Evolutionary conservation across 305 asterid species (phyloP), one percentile per base, ranked within the genome.

Genomic region (Nicotiana rustica): DNA sequence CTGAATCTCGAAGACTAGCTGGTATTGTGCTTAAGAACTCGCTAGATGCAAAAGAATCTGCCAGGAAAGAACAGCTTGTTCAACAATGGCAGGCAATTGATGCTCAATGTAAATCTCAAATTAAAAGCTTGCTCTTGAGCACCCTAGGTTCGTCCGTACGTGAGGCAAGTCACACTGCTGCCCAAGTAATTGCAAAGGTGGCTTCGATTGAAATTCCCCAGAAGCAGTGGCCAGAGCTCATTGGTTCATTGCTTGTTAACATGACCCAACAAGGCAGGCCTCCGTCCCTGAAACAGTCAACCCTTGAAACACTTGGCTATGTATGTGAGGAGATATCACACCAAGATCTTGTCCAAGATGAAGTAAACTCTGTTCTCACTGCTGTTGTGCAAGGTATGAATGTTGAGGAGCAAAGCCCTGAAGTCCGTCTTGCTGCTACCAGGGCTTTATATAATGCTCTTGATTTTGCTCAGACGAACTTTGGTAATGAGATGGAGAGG

Each of bases 311-410:
- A 6, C 93, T 95, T 41, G 97, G 98, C 56, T 95, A 90, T 84
- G 93, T 95, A 33, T 95, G 98, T 78, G 98, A 95, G 87, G 98
- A 91, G 86, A 92, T 95, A 82, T 91, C 97, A 17, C 88, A 87
- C 67, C 92, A 89, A 82, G 95, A 89, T 87, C 89, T 95, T 14
- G 91, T 79, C 67, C 98, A 95, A 88, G 93, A 92, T 41, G 97
- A 95, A 88, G 98, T 95, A 18, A 95, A 95, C 60, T 87, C 91
- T 69, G 88, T 95, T 62, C 88, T 95, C 21, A 95, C 98, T 7
- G 98, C 98, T 4, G 98, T 95, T 66, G 97, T 89, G 55, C 97
- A 93, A 81, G 98, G 98, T 69, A 95, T 94, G 97, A 93, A 91
- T 80, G 86, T 73, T 15, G 78, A 91, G 31, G 96, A 92, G 85